Evolutionary conservation across 2,329 filamentous ascomycete genomes (phyloP), one percentile per base, ranked within the genome.

Genomic region (Mariannaea elegans): DNA sequence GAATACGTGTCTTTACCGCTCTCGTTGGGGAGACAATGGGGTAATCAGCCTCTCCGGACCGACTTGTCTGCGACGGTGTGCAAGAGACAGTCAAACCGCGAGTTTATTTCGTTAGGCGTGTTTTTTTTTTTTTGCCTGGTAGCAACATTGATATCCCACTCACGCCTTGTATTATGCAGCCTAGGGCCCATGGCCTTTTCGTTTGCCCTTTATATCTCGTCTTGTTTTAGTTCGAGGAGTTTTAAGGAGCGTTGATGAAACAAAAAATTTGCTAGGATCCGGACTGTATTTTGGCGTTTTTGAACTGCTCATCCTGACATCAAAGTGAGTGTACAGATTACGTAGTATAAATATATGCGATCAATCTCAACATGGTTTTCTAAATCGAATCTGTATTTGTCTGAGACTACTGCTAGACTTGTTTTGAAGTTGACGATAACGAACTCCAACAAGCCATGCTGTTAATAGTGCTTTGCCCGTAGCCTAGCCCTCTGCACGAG

Each of bases 381-480:
- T 64, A 65, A 71, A 71, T 69, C 63, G 64, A 65, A 58, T 55
- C 63, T 67, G 59, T 68, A 71, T 71, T 72, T 71, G 67, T 59
- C 66, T 71, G 70, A 71, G 67, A 73, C 74, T 76, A 77, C 71
- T 73, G 71, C 71, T 68, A 62, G 64, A 67, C 67, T 71, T 73
- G 73, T 67, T 72, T 65, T 62, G 69, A 56, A 65, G 62, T 67
- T 63, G 66, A 59, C 76, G 71, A 67, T 68, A 76, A 65, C 61
- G 72, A 75, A n/a, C n/a, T n/a, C 74, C 63, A 72, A 71, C 73
- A 77, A 73, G 69, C 69, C 73, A 61, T 69, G 61, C 60, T 69
- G 47, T 56, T 54, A 12, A 27, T 31, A 16, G 39, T 65, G 65
- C 64, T 69, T 72, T 71, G 73, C 70, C 70, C 69, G 67, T 72